phyloP scores from a whole-genome alignment of 2,329 filamentous ascomycete genomes.

The Seiridium cupressi region DNA sequence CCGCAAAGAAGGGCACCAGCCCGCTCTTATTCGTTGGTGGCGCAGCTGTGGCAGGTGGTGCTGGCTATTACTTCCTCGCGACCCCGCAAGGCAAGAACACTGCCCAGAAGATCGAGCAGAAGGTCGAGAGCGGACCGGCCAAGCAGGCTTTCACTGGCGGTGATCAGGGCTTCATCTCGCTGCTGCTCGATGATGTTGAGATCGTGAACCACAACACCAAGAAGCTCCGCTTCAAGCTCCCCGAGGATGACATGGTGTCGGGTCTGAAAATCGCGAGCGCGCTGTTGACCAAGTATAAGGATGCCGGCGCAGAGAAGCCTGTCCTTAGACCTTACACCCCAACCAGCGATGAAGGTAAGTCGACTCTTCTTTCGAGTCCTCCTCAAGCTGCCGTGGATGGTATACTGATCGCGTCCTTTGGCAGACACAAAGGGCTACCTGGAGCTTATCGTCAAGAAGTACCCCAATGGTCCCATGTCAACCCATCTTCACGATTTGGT shows the following conservation, averaged over 20 bases:
- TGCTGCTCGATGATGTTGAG: constrained; percentile 78
- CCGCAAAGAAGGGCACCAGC: constrained; percentile 54
- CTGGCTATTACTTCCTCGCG: constrained; percentile 55
- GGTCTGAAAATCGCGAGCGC: constrained; percentile 83
- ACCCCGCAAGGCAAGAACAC: constrained; percentile 41
- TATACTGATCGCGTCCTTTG: constrained; percentile 7
- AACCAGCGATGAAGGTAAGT: constrained; percentile 75
- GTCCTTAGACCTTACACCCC: constrained; percentile 93
- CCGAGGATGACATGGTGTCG: constrained; percentile 79
- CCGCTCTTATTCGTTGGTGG: constrained; percentile 59
- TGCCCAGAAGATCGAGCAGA: constrained; percentile 56
- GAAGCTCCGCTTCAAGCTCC: constrained; percentile 83
- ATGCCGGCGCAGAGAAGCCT: constrained; percentile 77
- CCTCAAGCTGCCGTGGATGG: neutral
- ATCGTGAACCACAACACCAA: constrained; percentile 93
- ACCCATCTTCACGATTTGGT: constrained; percentile 81
- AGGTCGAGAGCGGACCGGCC: constrained; percentile 39
- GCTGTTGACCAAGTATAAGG: constrained; percentile 88
- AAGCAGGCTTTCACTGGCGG: constrained; percentile 70
- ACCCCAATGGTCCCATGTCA: constrained; percentile 89
- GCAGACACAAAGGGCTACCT: constrained; percentile 74
- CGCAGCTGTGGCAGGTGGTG: constrained; percentile 57
- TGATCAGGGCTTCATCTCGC: constrained; percentile 83
- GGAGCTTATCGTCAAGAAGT: constrained; percentile 89
- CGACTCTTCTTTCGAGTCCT: neutral